phyloP scores from a whole-genome alignment of 495 filamentous ascomycete genomes.

The Letharia lupina region DNA sequence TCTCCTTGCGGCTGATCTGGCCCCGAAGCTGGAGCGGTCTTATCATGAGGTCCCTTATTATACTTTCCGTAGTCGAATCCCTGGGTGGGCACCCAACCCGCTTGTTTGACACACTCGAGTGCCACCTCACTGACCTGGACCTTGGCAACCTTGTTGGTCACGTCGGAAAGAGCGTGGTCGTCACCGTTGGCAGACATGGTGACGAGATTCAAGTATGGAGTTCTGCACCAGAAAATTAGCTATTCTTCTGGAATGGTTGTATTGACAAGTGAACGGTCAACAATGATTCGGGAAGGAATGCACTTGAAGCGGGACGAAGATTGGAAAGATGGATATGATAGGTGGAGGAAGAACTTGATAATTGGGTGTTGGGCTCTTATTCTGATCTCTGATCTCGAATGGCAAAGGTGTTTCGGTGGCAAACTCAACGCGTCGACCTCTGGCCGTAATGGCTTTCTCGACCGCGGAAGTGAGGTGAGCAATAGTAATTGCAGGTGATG shows the following conservation, averaged over 20 bases:
- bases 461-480: neutral
- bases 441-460: neutral
- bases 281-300: neutral
- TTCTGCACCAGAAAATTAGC: neutral
- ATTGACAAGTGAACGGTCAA: neutral
- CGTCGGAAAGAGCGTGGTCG: slow-evolving; percentile 32
- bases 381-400: neutral
- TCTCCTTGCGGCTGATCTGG: slow-evolving; percentile 1
- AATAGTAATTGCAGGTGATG: neutral
- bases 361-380: neutral
- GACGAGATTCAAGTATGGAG: neutral
- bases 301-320: neutral
- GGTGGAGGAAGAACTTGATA: neutral
- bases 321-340: neutral
- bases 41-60: slow-evolving; percentile 18
- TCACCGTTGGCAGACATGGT: slow-evolving; percentile 16
- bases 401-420: neutral
- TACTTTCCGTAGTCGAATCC: slow-evolving; percentile 49
- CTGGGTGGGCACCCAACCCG: slow-evolving; percentile 46
- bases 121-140: slow-evolving; percentile 31
- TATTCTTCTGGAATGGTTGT: neutral
- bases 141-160: slow-evolving; percentile 29
- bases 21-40: neutral
- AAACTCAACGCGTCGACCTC: neutral
- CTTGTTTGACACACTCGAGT: slow-evolving; percentile 30